Evolutionary conservation across 495 filamentous ascomycete species (phyloP), one percentile per base, ranked within the genome.

Genomic region (Corynascus novoguineensis): DNA sequence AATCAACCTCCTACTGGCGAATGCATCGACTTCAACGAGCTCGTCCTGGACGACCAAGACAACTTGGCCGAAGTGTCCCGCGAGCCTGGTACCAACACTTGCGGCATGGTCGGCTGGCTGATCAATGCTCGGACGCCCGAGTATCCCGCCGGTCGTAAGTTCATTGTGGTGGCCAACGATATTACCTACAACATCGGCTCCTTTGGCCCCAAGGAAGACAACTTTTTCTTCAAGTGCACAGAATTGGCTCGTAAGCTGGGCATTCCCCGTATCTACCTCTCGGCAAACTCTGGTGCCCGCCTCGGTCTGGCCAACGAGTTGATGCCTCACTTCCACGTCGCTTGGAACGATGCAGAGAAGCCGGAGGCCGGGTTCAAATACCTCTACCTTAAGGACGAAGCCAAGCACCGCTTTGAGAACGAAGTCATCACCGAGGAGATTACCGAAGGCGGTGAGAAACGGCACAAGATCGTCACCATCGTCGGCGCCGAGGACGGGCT

Each of bases 101-200:
- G 92, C 68, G 93, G 95, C 75, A 98, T 98, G 93, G 92, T 98
- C 56, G 95, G 90, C 55, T 98, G 93, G 93, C 78, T 98, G 55
- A 84, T 97, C 68, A 95, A 88, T 57, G 95, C 92, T n/a, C 87
- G 86, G 65, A 97, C 95, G 1, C 93, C 95, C n/a, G 93, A 98
- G 71, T 98, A 97, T 68, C 93, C 93, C 41, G 81, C 84, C 58
- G 93, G 93, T 54, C 80, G 93, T 52, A 86, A 89, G 64, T 97
- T 97, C 73, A 80, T 98, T 68, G 89, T 98, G 60, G 86, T 98
- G 53, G 90, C 93, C 80, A 98, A 98, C 78, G 93, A 98, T 68
- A 97, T 98, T 73, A 98, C 93, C 22, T 97, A 89, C 80, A 93
- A 93, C 79, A 98, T 97, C 64, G 93, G 93, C 64, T 96, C 90